Evolutionary conservation across 2,329 filamentous ascomycete species (phyloP).

Genomic region (Fusarium musae): DNA sequence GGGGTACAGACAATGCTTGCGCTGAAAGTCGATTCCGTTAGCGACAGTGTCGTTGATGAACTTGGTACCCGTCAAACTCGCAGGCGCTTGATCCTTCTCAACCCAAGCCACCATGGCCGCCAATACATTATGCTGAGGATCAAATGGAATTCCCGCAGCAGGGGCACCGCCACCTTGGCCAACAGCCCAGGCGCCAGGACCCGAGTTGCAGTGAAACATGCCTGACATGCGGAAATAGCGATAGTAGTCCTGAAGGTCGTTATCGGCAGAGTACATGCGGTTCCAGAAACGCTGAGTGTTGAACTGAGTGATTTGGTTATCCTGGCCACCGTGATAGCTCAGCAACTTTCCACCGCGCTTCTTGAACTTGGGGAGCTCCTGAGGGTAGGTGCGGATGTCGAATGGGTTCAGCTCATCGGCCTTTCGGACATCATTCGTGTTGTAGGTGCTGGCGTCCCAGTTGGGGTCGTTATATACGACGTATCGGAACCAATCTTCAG

Average conservation of each 20-base stretch:
- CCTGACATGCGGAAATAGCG: constrained; percentile 64
- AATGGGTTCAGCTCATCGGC: constrained; percentile 19
- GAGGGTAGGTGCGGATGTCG: constrained; percentile 14
- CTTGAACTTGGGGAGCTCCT: constrained; percentile 11
- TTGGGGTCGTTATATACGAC: constrained; percentile 5
- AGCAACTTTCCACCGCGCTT: constrained; percentile 20
- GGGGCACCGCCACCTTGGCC: constrained; percentile 39
- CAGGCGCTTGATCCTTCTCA: constrained; percentile 54
- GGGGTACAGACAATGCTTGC: constrained; percentile 23
- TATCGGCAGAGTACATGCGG: constrained; percentile 37
- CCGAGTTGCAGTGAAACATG: constrained; percentile 59
- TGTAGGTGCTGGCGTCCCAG: constrained; percentile 22
- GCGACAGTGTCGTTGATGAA: constrained; percentile 19
- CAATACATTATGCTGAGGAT: constrained; percentile 57
- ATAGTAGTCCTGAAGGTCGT: constrained; percentile 59
- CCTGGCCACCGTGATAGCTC: constrained; percentile 23
- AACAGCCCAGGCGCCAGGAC: constrained; percentile 56
- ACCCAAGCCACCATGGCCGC: constrained; percentile 62
- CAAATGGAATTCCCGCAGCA: constrained; percentile 27
- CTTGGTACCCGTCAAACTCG: constrained; percentile 51
- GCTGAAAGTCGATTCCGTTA: constrained; percentile 13
- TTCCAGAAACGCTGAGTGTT: constrained; percentile 42
- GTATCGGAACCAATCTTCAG: constrained; percentile 24
- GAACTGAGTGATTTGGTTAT: constrained; percentile 29
- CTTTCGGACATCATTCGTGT: not conserved